A percentile compares a stretch with the other conserved stretches of the same genome.
These are phyloP conservation scores for Tetrahymena elliotti DNA, from an alignment of 73 alveolate genomes.

Conservation along the genomic window DNA sequence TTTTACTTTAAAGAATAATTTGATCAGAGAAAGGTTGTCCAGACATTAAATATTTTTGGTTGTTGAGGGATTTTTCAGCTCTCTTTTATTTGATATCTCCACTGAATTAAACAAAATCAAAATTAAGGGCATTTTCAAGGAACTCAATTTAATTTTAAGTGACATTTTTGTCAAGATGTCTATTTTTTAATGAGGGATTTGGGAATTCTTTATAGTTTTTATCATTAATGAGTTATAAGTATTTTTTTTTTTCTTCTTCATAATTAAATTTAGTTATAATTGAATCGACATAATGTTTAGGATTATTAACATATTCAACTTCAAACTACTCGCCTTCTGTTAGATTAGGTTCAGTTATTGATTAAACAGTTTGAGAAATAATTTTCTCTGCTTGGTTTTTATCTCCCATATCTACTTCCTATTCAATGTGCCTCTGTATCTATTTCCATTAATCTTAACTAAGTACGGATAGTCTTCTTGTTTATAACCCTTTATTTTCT, in stretches of 20 bases:
- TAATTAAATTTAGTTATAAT: background rate
- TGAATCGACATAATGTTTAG: background rate
- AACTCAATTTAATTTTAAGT: background rate
- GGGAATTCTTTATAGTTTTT: background rate
- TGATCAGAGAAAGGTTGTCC: background rate
- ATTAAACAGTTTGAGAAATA: background rate
- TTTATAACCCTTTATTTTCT: background rate
- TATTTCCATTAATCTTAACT: background rate
- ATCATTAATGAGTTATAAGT: background rate
- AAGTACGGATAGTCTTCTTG: background rate
- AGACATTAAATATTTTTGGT: background rate
- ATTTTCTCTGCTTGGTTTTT: background rate
- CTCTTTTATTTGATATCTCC: background rate
- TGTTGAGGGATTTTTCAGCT: background rate
- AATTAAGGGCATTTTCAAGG: background rate
- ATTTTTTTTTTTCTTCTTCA: background rate
- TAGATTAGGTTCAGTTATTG: background rate
- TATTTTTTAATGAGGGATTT: background rate
- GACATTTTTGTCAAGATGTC: background rate
- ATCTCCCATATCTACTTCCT: background rate
- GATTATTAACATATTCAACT: background rate
- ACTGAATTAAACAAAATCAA: background rate
- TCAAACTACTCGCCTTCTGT: background rate
- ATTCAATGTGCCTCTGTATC: background rate
- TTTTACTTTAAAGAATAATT: background rate